A percentile compares a stretch with the other conserved stretches of the same genome.
These are phyloP conservation scores for Leccinum subgranulosum DNA, from an alignment of 768 basidiomycete genomes.

Conservation along the genomic window DNA sequence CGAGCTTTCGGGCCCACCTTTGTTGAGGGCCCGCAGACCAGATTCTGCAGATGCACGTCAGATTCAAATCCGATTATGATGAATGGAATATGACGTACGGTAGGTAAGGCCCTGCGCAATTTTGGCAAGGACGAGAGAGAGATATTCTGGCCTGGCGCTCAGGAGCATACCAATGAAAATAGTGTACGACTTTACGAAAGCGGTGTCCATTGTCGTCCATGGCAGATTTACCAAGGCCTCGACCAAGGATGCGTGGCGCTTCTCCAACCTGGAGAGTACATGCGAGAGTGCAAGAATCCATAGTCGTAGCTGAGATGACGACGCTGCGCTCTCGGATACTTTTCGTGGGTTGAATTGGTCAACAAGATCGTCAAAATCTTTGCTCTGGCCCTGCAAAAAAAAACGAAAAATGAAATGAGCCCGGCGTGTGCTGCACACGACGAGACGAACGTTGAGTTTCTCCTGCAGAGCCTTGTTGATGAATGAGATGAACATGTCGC, in stretches of 20 bases:
- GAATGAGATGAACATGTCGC: conserved; percentile 82
- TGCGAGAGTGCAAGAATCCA: conserved; percentile 90
- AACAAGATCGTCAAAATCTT: conserved; percentile 86
- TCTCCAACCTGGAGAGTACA: conserved; percentile 87
- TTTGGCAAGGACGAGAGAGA: conserved; percentile 77
- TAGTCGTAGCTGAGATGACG: conserved; percentile 58
- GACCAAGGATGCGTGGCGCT: conserved; percentile 73
- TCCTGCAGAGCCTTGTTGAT: conserved; percentile 78
- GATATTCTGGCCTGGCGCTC: conserved; percentile 88
- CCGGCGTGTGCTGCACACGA: conserved; percentile 9
- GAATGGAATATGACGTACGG: conserved; percentile 52
- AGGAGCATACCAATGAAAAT: conserved; percentile 89
- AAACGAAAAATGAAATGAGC: conserved; percentile 10
- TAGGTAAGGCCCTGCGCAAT: conserved; percentile 85
- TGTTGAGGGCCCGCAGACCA: conserved; percentile 59
- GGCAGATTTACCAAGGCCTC: conserved; percentile 85
- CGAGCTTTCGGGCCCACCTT: conserved; percentile 59
- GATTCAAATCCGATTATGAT: not conserved
- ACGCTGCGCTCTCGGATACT: conserved; percentile 27
- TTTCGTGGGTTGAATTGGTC: conserved; percentile 72
- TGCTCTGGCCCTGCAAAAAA: conserved; percentile 57
- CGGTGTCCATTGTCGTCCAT: conserved; percentile 88
- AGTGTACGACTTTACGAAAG: conserved; percentile 84
- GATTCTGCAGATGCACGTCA: conserved; percentile 50
- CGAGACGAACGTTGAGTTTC: conserved; percentile 57